Evolutionary conservation across 495 filamentous ascomycete genomes (phyloP), one percentile per base, ranked within the genome.

Genomic region (Coniosporium apollinis): DNA sequence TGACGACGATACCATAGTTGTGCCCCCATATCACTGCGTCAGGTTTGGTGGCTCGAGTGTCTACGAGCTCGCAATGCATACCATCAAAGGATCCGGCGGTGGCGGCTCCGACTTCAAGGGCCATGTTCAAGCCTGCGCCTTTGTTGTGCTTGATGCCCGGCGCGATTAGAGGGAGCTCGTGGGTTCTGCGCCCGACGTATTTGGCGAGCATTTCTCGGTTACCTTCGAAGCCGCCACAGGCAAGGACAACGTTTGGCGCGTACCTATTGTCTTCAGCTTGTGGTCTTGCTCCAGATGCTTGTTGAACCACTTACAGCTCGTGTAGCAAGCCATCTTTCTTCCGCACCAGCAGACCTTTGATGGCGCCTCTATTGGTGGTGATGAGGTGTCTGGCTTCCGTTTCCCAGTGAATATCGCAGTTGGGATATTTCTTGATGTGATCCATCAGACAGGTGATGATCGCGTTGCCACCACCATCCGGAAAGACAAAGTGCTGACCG

Each of bases 11-110:
- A 1, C 41, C 48, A 26, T 49, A 47, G 24, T 44, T 44, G 34
- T 50, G 47, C 34, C 41, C 41, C 47, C 47, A 50, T 1, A 46
- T 50, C 14, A 44, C 44, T 14, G 44, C 47, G 33, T 46, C 43
- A 4, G 47, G 39, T 25, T 50, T 50, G 18, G 36, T 36, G 9
- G 47, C 39, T 6, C 47, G 33, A 6, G 33, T 50, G 19, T 50
- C 47, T 17, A 47, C 44, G 4, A 46, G 37, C 37, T 50, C 47
- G 31, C 44, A 50, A 28, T 46, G 43, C 30, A 46, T 50, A 11
- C 46, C 46, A 34, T 45, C 42, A 20, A 45, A 45, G 3, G 38
- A 42, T 10, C 46, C 46, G 4, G 46, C 46, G 4, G 43, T 49
- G n/a, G 38, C 43, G 10, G 46, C 45, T 10, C 46, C 46, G 20